phyloP scores from a whole-genome alignment of 257 asterid genomes.

The Ilex aquifolium region DNA sequence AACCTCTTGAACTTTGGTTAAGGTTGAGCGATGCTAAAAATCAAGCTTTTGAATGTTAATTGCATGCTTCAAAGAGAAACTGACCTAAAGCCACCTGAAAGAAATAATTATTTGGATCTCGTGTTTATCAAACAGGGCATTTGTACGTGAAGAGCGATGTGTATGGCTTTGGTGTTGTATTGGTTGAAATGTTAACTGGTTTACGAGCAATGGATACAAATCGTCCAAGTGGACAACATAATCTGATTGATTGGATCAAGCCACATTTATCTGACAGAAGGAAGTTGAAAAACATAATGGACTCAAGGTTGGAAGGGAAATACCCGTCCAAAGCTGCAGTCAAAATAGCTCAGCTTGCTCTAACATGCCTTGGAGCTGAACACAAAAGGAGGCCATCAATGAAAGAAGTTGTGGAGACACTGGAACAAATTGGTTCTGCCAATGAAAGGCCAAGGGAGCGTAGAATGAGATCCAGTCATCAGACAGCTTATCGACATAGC shows the following conservation, averaged over 20 bases:
- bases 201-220: not conserved
- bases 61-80: no score
- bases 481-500: not conserved
- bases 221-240: not conserved
- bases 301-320: conserved; percentile 1
- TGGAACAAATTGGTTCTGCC: not conserved
- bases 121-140: not conserved
- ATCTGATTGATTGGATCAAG: not conserved
- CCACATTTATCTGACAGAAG: not conserved
- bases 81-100: no score
- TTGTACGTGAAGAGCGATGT: conserved; percentile 4
- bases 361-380: conserved; percentile 4
- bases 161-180: conserved; percentile 3
- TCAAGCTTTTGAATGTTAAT: no score
- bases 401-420: conserved; percentile 2
- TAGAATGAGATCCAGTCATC: not conserved
- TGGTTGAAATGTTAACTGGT: not conserved
- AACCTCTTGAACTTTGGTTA: no score
- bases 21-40: no score
- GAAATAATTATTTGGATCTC: no score
- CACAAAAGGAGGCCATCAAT: conserved; percentile 1
- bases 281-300: not conserved
- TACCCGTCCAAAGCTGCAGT: conserved; percentile 1
- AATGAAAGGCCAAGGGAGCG: not conserved
- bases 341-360: conserved; percentile 1